phyloP scores from a whole-genome alignment of 2,329 filamentous ascomycete species.

The Paramyrothecium roridum region DNA sequence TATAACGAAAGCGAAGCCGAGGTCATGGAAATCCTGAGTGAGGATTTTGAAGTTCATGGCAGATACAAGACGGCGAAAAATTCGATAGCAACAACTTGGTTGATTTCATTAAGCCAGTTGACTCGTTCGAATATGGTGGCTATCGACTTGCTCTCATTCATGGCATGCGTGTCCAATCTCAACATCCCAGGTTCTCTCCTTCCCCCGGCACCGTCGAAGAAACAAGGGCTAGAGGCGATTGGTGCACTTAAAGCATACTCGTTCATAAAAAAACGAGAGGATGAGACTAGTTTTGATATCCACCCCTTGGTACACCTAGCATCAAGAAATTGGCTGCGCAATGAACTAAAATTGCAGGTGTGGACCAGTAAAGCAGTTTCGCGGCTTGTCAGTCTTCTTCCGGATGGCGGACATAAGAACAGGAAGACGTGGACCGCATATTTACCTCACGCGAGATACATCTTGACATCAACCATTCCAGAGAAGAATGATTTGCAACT shows the following conservation, averaged over 20 bases:
- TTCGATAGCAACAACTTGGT: conserved; percentile 32
- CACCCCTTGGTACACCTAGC: background rate
- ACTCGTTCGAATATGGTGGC: background rate
- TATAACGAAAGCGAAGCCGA: conserved; percentile 26
- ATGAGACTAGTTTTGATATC: background rate
- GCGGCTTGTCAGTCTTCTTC: background rate
- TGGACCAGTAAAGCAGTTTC: background rate
- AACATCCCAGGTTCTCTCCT: background rate
- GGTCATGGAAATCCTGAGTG: conserved; percentile 6
- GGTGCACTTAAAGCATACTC: background rate
- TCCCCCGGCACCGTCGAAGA: background rate
- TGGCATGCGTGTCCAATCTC: background rate
- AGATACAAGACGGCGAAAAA: conserved; percentile 28
- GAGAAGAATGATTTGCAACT: background rate
- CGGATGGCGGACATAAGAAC: background rate
- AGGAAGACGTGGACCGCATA: background rate
- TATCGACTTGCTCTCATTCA: background rate
- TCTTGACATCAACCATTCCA: background rate
- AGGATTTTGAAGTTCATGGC: conserved; percentile 28
- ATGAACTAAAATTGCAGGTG: background rate
- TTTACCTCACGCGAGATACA: background rate
- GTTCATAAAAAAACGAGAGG: background rate
- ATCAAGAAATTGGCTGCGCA: background rate
- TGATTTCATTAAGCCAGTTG: background rate
- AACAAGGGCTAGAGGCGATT: background rate